A percentile compares a stretch with the other conserved stretches of the same genome.
phyloP scores from a whole-genome alignment of 2,329 filamentous ascomycete species.

The Triangularia setosa region DNA sequence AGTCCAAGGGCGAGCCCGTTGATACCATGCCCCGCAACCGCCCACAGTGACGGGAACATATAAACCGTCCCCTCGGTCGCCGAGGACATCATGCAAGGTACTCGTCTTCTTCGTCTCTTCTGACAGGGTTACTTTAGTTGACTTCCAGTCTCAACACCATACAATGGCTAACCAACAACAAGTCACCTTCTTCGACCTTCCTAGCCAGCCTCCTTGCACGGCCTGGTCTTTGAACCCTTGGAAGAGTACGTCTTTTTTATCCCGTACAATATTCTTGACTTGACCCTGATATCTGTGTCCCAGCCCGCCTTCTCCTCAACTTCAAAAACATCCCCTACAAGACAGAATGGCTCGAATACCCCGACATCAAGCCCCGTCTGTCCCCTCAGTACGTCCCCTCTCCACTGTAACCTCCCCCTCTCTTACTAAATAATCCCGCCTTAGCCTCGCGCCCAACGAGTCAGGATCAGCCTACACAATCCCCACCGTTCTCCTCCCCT shows the following conservation, averaged over 20 bases:
- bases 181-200: slow-evolving; percentile 60
- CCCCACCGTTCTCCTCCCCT: slow-evolving; percentile 52
- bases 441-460: slow-evolving; percentile 37
- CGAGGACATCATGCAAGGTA: background rate
- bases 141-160: background rate
- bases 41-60: background rate
- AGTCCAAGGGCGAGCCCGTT: background rate
- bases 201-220: slow-evolving; percentile 45
- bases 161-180: slow-evolving; percentile 30
- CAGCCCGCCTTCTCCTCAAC: slow-evolving; percentile 63
- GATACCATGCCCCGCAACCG: background rate
- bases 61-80: background rate
- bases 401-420: background rate
- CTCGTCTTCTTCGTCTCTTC: background rate
- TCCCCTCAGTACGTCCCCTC: slow-evolving; percentile 46
- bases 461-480: slow-evolving; percentile 44
- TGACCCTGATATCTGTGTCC: slow-evolving; percentile 12
- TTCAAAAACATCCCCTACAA: slow-evolving; percentile 64
- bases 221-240: slow-evolving; percentile 67
- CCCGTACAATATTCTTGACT: background rate
- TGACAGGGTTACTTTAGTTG: background rate
- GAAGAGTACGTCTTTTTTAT: slow-evolving; percentile 51
- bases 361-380: slow-evolving; percentile 56
- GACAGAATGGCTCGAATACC: slow-evolving; percentile 68
- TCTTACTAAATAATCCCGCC: slow-evolving; percentile 25